Conservation (phyloP, 1,284 basidiomycete species). For the Cronartium quercuum region DNA sequence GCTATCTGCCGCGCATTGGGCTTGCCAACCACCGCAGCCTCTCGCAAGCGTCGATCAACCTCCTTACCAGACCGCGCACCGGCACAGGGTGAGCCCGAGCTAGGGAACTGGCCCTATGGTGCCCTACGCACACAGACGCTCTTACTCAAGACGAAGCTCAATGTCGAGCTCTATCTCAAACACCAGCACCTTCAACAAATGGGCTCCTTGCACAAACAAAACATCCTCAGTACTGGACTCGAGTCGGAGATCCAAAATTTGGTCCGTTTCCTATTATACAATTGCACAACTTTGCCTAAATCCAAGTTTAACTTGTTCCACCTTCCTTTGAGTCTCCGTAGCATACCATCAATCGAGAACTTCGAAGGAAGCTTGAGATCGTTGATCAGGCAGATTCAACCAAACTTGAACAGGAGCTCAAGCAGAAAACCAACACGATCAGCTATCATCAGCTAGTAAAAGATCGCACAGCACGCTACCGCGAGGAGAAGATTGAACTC, state of each 20-base stretch:
- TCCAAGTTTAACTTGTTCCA: too few species aligned
- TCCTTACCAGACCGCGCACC: too few species aligned
- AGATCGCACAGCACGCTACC: not conserved
- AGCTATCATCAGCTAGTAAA: not conserved
- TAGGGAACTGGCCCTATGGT: not conserved
- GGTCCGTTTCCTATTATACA: not conserved
- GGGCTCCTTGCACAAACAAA: conserved; percentile 48
- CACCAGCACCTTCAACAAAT: conserved; percentile 49
- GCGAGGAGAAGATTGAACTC: not conserved
- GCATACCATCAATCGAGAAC: conserved; percentile 21
- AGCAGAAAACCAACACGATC: not conserved
- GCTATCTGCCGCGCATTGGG: not conserved
- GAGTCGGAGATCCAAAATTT: conserved; percentile 49
- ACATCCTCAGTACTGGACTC: conserved; percentile 45
- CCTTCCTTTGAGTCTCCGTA: not conserved
- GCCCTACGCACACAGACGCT: conserved; percentile 44
- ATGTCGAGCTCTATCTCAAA: conserved; percentile 49
- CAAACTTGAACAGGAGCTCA: not conserved
- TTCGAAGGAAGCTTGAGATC: conserved; percentile 4
- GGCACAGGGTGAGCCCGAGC: not conserved
- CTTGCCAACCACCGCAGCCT: not conserved
- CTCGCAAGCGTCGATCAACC: not conserved
- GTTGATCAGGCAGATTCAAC: not conserved
- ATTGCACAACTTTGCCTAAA: too few species aligned
- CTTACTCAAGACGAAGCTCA: conserved; percentile 47